phyloP scores from a whole-genome alignment of 495 filamentous ascomycete species.

The Penicillium steckii region DNA sequence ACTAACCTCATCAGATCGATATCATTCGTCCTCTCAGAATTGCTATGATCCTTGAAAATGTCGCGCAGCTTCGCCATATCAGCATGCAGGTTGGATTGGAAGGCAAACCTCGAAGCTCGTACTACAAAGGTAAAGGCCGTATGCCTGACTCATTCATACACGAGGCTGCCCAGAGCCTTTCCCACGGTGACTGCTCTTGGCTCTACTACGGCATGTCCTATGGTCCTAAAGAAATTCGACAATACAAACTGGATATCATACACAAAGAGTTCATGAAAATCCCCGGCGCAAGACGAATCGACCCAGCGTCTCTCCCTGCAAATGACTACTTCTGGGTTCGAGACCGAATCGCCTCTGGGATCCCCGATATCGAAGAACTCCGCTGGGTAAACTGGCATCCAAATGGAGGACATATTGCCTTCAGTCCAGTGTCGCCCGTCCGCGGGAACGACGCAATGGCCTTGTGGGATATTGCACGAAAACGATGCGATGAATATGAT shows the following conservation, averaged over 20 bases:
- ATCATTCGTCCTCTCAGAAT: slow-evolving; percentile 52
- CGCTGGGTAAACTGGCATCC: slow-evolving; percentile 56
- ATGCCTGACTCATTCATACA: slow-evolving; percentile 29
- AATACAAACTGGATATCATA: slow-evolving; percentile 43
- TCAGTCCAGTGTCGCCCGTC: slow-evolving; percentile 52
- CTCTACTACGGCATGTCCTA: slow-evolving; percentile 14
- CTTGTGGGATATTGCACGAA: slow-evolving; percentile 43
- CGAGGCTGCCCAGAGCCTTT: slow-evolving; percentile 30
- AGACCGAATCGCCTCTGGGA: slow-evolving; percentile 39
- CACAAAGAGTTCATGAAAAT: slow-evolving; percentile 46
- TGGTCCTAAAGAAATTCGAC: slow-evolving; percentile 44
- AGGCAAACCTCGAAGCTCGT: slow-evolving; percentile 24
- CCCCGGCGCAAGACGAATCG: slow-evolving; percentile 41
- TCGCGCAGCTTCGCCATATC: slow-evolving; percentile 49
- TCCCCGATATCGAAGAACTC: slow-evolving; percentile 51
- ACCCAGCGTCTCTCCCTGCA: slow-evolving; percentile 36
- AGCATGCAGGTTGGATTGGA: slow-evolving; percentile 46
- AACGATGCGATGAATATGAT: slow-evolving; percentile 35
- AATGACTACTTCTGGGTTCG: slow-evolving; percentile 40
- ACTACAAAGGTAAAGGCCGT: slow-evolving; percentile 6
- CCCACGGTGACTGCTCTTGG: slow-evolving; percentile 12
- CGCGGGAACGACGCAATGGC: slow-evolving; percentile 46
- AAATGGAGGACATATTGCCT: slow-evolving; percentile 54
- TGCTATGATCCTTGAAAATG: slow-evolving; percentile 50
- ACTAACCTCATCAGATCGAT: slow-evolving; percentile 29